These are phyloP conservation scores for Aspergillus sp. DNA, from an alignment of 2,329 filamentous ascomycete genomes.

Conservation along the genomic window DNA sequence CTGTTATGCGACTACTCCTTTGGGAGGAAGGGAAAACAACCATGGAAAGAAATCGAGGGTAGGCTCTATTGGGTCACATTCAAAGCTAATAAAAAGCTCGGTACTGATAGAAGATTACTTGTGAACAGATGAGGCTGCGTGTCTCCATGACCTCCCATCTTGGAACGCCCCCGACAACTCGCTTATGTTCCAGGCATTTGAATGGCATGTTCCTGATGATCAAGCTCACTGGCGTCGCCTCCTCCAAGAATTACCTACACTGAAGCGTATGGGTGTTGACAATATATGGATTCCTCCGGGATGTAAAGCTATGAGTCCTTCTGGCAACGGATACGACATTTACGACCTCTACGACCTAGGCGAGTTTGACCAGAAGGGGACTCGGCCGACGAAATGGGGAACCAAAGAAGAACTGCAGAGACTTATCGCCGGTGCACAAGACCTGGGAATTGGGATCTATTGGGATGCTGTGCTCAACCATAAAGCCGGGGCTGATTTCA, in stretches of 20 bases:
- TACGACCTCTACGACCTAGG: conserved; percentile 71
- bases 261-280: conserved; percentile 62
- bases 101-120: not conserved
- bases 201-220: conserved; percentile 69
- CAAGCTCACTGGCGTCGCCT: conserved; percentile 63
- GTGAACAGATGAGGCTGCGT: conserved; percentile 21
- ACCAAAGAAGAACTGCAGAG: conserved; percentile 59
- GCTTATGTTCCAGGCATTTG: conserved; percentile 68
- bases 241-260: conserved; percentile 49
- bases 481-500: conserved; percentile 67
- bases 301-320: conserved; percentile 63
- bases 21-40: conserved; percentile 13
- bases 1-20: conserved; percentile 12
- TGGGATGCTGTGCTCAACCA: conserved; percentile 75
- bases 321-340: conserved; percentile 67
- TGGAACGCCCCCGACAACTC: conserved; percentile 34
- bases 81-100: not conserved
- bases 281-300: conserved; percentile 69
- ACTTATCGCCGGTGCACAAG: conserved; percentile 52
- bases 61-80: not conserved
- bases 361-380: conserved; percentile 71
- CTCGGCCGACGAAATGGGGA: conserved; percentile 67
- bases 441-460: conserved; percentile 58
- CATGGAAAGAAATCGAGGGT: conserved; percentile 28
- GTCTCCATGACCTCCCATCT: conserved; percentile 28